phyloP scores from a whole-genome alignment of 2,329 filamentous ascomycete genomes.

The Monilinia aucupariae region DNA sequence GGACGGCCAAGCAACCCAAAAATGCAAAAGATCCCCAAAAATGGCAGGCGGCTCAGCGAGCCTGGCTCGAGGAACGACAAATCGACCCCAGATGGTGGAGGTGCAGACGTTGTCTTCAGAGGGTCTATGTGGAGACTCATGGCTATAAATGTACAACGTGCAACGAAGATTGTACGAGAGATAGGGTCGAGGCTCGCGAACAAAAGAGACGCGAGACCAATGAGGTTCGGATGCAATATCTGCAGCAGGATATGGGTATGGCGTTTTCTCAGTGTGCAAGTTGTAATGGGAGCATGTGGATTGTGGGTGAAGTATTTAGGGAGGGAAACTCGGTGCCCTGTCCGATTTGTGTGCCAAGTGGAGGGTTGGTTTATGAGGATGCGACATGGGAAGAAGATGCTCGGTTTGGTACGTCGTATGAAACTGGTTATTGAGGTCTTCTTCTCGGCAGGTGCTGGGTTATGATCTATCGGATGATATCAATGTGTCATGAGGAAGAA shows the following conservation, averaged over 20 bases:
- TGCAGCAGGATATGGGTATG: background rate
- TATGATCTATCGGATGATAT: background rate
- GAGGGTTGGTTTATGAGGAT: background rate
- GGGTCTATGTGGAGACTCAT: conserved; percentile 19
- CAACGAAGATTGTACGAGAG: conserved; percentile 26
- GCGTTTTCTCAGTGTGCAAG: background rate
- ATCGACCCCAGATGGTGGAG: conserved; percentile 27
- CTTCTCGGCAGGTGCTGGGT: background rate
- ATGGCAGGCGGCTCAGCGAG: conserved; percentile 21
- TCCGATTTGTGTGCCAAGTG: conserved; percentile 7
- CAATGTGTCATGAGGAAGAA: background rate
- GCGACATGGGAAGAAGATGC: background rate
- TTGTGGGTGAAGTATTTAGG: background rate
- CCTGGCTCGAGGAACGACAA: conserved; percentile 27
- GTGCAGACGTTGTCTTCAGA: conserved; percentile 30
- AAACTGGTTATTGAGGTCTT: background rate
- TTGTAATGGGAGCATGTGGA: background rate
- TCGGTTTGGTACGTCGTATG: background rate
- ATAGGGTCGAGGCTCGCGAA: conserved; percentile 14
- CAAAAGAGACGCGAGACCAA: background rate
- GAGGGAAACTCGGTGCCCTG: background rate
- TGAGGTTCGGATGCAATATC: background rate
- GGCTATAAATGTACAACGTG: conserved; percentile 27
- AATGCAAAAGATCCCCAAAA: conserved; percentile 13
- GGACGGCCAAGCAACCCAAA: conserved; percentile 22